phyloP scores from a whole-genome alignment of 1,139 yeast genomes.

The Saccharomycopsis crataegensis region DNA sequence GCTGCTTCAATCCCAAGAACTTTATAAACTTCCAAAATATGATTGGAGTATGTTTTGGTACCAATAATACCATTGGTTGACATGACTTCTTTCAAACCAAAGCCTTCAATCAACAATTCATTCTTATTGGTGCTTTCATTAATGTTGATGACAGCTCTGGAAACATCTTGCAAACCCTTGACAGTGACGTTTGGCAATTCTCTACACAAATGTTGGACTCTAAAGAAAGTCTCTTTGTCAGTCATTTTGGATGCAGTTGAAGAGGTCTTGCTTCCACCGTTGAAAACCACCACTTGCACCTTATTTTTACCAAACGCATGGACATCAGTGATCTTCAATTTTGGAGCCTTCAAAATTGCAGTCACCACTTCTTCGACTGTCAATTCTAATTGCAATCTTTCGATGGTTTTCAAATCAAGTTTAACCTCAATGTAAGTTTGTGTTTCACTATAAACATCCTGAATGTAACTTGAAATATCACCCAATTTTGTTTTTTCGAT shows the following conservation, averaged over 20 bases:
- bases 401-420: conserved; percentile 79
- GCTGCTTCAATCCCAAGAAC: conserved; percentile 99
- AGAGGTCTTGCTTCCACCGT: conserved; percentile 36
- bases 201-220: conserved; percentile 85
- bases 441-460: conserved; percentile 84
- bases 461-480: conserved; percentile 83
- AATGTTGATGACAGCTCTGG: conserved; percentile 95
- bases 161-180: conserved; percentile 83
- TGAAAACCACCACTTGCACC: conserved; percentile 73
- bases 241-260: conserved; percentile 38
- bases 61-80: conserved; percentile 96
- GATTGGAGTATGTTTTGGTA: conserved; percentile 80
- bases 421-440: conserved; percentile 75
- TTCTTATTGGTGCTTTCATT: conserved; percentile 74
- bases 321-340: conserved; percentile 78
- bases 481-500: conserved; percentile 84
- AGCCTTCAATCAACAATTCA: conserved; percentile 94
- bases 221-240: conserved; percentile 44
- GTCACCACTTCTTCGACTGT: conserved; percentile 77
- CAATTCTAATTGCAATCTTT: conserved; percentile 81
- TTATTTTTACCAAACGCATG: conserved; percentile 58
- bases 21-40: conserved; percentile 78
- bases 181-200: conserved; percentile 81
- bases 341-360: conserved; percentile 81
- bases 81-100: conserved; percentile 94